phyloP scores from a whole-genome alignment of 257 asterid species.

The Jacaranda mimosifolia region DNA sequence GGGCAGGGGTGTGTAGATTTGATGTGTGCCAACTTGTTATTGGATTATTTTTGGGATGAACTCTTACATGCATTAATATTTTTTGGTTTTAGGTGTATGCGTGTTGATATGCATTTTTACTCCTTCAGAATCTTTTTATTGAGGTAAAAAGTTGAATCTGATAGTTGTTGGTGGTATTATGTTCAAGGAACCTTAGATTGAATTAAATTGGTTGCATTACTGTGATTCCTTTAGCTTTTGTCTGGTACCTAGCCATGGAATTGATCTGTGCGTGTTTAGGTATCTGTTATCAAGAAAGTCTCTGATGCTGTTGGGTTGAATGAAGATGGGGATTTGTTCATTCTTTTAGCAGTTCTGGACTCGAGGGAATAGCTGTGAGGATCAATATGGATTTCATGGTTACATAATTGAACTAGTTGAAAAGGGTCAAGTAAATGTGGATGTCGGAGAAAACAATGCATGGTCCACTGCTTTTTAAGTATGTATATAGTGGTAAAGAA shows the following conservation, averaged over 20 bases:
- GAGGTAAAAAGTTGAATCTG: slow-evolving; percentile 21
- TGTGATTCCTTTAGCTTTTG: slow-evolving; percentile 13
- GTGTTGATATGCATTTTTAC: background rate
- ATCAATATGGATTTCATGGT: background rate
- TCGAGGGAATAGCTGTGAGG: slow-evolving; percentile 6
- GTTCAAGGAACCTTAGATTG: slow-evolving; percentile 21
- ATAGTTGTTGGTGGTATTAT: slow-evolving; percentile 8
- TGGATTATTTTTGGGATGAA: slow-evolving; percentile 17
- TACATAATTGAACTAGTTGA: background rate
- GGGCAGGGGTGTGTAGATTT: slow-evolving; percentile 21
- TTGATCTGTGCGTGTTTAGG: slow-evolving; percentile 20
- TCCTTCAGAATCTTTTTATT: background rate
- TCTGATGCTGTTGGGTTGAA: slow-evolving; percentile 4
- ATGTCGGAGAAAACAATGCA: background rate
- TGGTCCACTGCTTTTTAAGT: slow-evolving; percentile 5
- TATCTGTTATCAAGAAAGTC: background rate
- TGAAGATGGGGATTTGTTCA: background rate
- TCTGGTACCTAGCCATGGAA: background rate
- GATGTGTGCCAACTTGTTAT: slow-evolving; percentile 25
- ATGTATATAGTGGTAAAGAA: background rate
- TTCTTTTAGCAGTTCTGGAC: background rate
- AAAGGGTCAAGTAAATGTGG: background rate
- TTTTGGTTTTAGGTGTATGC: background rate
- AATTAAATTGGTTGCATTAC: background rate
- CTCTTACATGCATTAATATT: slow-evolving; percentile 6